Evolutionary conservation across 257 asterid genomes (phyloP).

Genomic region (Nyctanthes arbortristis): DNA sequence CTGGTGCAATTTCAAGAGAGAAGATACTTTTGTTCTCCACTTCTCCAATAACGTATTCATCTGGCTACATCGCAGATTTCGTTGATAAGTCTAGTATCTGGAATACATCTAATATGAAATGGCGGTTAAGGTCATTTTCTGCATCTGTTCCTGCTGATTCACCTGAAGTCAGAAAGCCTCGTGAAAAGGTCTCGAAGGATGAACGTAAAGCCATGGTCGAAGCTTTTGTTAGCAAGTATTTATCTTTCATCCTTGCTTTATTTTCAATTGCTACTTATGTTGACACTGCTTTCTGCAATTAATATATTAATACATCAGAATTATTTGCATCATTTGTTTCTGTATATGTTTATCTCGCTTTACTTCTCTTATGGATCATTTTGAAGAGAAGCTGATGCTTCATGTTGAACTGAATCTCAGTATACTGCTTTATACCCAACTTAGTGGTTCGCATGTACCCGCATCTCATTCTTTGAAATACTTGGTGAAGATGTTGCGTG

Average conservation of each 20-base stretch:
- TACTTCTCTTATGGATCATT: background rate
- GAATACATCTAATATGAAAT: conserved; percentile 29
- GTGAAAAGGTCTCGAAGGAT: conserved; percentile 45
- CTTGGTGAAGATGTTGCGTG: too few relatives aligned
- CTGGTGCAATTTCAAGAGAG: background rate
- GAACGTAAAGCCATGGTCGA: conserved; percentile 59
- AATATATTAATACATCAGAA: background rate
- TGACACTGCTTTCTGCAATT: background rate
- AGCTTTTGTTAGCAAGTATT: conserved; percentile 61
- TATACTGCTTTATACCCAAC: background rate
- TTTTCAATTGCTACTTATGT: conserved; percentile 6
- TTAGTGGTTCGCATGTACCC: background rate
- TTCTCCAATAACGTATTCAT: conserved; percentile 12
- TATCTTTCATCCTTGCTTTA: conserved; percentile 13
- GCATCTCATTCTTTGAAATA: background rate
- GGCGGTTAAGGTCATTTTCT: conserved; percentile 41
- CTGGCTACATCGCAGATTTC: conserved; percentile 29
- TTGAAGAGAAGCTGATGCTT: background rate
- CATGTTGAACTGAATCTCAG: background rate
- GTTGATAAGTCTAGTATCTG: conserved; percentile 29
- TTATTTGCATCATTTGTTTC: background rate
- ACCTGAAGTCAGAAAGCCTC: conserved; percentile 29
- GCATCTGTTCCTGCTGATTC: conserved; percentile 41
- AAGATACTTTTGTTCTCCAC: conserved; percentile 9
- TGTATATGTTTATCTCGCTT: background rate